These are phyloP conservation scores for Petunia axillaris DNA, from an alignment of 257 asterid species.

Conservation along the genomic window DNA sequence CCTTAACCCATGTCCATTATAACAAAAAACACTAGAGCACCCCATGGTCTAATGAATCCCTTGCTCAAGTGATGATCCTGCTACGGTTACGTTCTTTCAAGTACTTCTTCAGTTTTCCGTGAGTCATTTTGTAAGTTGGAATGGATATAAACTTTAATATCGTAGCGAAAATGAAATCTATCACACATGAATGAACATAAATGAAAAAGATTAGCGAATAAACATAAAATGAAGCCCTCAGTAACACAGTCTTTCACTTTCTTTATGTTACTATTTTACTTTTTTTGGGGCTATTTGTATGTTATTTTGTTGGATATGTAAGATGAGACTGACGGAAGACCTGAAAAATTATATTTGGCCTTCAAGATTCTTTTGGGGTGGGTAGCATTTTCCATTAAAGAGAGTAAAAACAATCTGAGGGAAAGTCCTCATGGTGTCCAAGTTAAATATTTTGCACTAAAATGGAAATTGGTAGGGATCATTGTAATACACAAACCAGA, in stretches of 20 bases:
- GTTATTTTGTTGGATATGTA: not conserved
- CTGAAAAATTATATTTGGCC: not conserved
- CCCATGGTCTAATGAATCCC: no score
- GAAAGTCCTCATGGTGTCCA: not conserved
- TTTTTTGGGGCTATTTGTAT: not conserved
- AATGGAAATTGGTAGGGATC: constrained; percentile 31
- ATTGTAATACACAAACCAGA: constrained; percentile 15
- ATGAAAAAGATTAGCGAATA: not conserved
- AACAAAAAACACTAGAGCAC: no score
- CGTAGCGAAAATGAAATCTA: no score
- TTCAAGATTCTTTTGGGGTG: constrained; percentile 22
- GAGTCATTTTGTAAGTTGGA: no score
- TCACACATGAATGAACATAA: not conserved
- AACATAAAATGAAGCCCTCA: not conserved
- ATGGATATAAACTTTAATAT: no score
- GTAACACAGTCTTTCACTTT: not conserved
- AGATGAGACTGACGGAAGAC: not conserved
- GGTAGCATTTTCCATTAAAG: constrained; percentile 17
- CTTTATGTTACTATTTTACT: not conserved
- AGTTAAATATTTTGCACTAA: constrained; percentile 13
- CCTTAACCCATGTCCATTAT: no score
- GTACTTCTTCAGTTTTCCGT: no score
- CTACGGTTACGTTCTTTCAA: no score
- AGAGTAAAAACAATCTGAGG: constrained; percentile 14
- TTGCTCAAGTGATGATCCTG: no score